Evolutionary conservation across 2,329 filamentous ascomycete species (phyloP).

Genomic region (Coniochaeta sp.): DNA sequence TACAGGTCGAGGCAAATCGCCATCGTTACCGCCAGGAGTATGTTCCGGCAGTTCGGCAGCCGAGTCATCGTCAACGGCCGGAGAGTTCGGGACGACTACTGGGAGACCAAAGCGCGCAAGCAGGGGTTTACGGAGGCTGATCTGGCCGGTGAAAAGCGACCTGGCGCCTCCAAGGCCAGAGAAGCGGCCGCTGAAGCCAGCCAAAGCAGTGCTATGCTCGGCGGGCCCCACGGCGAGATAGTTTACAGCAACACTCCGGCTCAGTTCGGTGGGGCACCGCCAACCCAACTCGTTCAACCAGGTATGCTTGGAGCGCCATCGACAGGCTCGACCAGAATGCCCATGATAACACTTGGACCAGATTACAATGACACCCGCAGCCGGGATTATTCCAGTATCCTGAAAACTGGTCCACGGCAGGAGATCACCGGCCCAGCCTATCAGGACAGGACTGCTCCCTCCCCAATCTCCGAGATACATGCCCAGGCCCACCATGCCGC

Average conservation of each 20-base stretch:
- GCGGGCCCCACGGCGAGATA: constrained; percentile 73
- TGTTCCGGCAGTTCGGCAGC: constrained; percentile 98
- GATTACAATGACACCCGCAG: constrained; percentile 70
- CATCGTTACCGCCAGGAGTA: constrained; percentile 93
- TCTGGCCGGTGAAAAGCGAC: constrained; percentile 89
- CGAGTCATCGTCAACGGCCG: constrained; percentile 84
- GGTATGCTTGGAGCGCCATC: constrained; percentile 60
- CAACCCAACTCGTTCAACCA: constrained; percentile 63
- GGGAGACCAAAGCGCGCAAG: constrained; percentile 94
- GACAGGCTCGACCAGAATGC: constrained; percentile 63
- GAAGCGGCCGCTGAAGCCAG: constrained; percentile 67
- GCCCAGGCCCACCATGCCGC: constrained; percentile 82
- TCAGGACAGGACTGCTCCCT: constrained; percentile 75
- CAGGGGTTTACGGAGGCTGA: constrained; percentile 98
- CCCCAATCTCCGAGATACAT: constrained; percentile 69
- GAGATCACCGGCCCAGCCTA: constrained; percentile 84
- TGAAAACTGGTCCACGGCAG: constrained; percentile 73
- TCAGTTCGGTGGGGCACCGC: constrained; percentile 58
- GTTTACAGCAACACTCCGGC: constrained; percentile 72
- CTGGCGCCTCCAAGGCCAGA: constrained; percentile 80
- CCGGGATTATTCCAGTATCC: constrained; percentile 74
- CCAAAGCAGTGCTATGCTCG: constrained; percentile 52
- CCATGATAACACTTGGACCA: constrained; percentile 76
- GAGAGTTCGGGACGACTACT: constrained; percentile 94
- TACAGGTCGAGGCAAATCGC: constrained; percentile 98